Percentiles rank a stretch among this genome's conserved stretches.
Evolutionary conservation across 306 rosid genomes (phyloP).

Genomic region (Sophora flavescens): DNA sequence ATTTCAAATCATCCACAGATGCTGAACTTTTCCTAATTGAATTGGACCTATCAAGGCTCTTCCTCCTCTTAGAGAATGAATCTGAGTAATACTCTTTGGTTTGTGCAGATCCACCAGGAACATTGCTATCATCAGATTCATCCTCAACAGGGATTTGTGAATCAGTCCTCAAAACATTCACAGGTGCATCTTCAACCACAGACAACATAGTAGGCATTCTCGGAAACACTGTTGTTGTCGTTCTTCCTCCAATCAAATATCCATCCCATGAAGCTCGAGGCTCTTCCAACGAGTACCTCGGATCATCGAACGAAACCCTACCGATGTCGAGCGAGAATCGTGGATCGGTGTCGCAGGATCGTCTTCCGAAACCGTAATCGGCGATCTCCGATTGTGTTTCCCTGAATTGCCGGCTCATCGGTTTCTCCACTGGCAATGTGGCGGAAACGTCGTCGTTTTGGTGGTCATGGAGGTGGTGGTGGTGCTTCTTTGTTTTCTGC

Average conservation of each 20-base stretch:
- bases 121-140: neutral
- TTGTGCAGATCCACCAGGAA: constrained; percentile 86
- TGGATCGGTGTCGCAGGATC: constrained; percentile 95
- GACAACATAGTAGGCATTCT: constrained; percentile 94
- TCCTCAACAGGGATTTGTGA: constrained; percentile 81
- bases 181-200: constrained; percentile 85
- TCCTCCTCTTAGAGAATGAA: constrained; percentile 78
- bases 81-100: constrained; percentile 82
- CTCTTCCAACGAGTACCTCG: constrained; percentile 90
- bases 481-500: constrained; percentile 85
- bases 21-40: constrained; percentile 89
- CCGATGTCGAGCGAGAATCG: constrained; percentile 78
- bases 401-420: constrained; percentile 81
- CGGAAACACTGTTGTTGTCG: constrained; percentile 38
- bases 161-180: constrained; percentile 67
- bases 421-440: constrained; percentile 87
- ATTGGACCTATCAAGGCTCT: constrained; percentile 88
- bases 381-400: constrained; percentile 97
- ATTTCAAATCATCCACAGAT: constrained; percentile 84
- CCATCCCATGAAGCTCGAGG: constrained; percentile 99
- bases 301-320: constrained; percentile 81
- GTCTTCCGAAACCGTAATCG: constrained; percentile 88
- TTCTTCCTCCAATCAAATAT: constrained; percentile 63
- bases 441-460: constrained; percentile 50
- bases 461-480: neutral